A percentile compares a stretch with the other conserved stretches of the same genome.
phyloP scores from a whole-genome alignment of 306 rosid species.

The Lotus japonicus region DNA sequence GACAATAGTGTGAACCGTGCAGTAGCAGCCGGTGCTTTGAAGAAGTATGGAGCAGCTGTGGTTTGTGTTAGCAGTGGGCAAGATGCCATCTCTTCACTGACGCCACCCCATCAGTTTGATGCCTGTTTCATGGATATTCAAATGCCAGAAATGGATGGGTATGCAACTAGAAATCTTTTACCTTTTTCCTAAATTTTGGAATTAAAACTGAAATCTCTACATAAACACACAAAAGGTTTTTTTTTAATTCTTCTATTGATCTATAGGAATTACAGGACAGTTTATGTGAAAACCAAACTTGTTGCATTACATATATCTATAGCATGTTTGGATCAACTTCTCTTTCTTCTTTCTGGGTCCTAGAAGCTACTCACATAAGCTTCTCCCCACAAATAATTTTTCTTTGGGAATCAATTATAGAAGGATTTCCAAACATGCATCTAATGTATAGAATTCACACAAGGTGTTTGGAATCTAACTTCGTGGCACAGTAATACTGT shows the following conservation, averaged over 20 bases:
- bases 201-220: background rate
- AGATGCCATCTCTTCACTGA: constrained; percentile 56
- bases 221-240: background rate
- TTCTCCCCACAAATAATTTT: no score
- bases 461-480: background rate
- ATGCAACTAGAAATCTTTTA: constrained; percentile 19
- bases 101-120: constrained; percentile 71
- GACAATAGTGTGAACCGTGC: constrained; percentile 76
- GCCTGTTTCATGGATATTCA: constrained; percentile 97
- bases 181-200: background rate
- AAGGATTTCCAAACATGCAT: no score
- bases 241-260: background rate
- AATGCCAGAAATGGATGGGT: constrained; percentile 98
- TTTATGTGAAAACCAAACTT: background rate
- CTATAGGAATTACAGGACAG: background rate
- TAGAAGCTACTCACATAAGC: no score
- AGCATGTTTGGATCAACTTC: no score
- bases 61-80: constrained; percentile 65
- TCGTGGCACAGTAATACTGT: background rate
- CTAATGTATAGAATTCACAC: no score
- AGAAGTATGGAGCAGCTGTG: constrained; percentile 79
- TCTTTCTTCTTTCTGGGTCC: no score
- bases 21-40: constrained; percentile 86
- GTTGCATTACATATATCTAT: no score
- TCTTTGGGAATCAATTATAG: no score